Percentiles rank a stretch among this genome's conserved stretches.
phyloP scores from a whole-genome alignment of 805 yeast genomes.

The Pichia cephalocereana region DNA sequence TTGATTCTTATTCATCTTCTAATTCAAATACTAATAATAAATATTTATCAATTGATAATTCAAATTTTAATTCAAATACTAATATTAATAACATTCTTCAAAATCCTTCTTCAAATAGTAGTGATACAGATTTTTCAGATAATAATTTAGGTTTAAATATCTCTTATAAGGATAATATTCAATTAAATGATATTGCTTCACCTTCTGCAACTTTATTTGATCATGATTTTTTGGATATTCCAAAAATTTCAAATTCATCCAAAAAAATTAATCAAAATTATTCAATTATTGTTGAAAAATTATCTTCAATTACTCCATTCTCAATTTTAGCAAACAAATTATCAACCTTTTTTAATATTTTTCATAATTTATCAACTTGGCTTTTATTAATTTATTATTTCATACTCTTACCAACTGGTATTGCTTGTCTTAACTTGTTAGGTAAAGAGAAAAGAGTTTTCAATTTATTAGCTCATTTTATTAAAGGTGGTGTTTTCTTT shows the following conservation, averaged over 20 bases:
- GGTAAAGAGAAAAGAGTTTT: slow-evolving; percentile 65
- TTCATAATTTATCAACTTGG: slow-evolving; percentile 49
- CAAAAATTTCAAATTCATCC: too few species aligned
- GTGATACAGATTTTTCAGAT: slow-evolving; percentile 9
- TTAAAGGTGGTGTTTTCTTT: slow-evolving; percentile 89
- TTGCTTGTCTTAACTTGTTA: slow-evolving; percentile 58
- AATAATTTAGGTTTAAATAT: not conserved
- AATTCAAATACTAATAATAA: not conserved
- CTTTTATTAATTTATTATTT: slow-evolving; percentile 55
- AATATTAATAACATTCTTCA: too few species aligned
- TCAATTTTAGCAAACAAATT: not conserved
- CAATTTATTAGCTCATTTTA: slow-evolving; percentile 87
- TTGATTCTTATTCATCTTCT: not conserved
- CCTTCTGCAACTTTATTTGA: slow-evolving; percentile 31
- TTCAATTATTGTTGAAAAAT: slow-evolving; percentile 23
- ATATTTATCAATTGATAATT: too few species aligned
- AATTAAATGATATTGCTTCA: slow-evolving; percentile 22
- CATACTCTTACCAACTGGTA: slow-evolving; percentile 44
- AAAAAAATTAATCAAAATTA: slow-evolving; percentile 14
- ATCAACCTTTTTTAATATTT: slow-evolving; percentile 26
- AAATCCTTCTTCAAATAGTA: not conserved
- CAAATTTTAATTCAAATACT: too few species aligned
- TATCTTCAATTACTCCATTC: slow-evolving; percentile 18
- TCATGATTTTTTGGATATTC: slow-evolving; percentile 5
- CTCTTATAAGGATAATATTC: slow-evolving; percentile 11